These are phyloP conservation scores for Aspergillus sp. DNA, from an alignment of 2,329 filamentous ascomycete genomes.

Conservation along the genomic window DNA sequence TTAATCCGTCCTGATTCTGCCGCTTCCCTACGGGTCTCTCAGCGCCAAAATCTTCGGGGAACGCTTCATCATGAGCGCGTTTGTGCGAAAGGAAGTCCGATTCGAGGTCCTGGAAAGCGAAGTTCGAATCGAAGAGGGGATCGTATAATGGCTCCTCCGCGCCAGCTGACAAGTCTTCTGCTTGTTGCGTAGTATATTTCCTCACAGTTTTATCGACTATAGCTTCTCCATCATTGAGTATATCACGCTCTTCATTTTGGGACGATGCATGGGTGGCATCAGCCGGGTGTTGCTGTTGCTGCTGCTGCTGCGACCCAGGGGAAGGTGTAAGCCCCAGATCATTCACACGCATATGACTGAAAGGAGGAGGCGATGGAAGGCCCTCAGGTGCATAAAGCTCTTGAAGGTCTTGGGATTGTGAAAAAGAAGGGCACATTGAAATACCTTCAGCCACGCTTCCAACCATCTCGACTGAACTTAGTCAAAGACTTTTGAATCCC, in stretches of 20 bases:
- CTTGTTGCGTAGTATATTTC: not conserved
- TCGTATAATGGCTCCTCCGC: constrained; percentile 9
- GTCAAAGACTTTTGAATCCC: not conserved
- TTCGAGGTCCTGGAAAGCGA: constrained; percentile 13
- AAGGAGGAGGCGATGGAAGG: constrained; percentile 12
- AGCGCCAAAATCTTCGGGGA: constrained; percentile 9
- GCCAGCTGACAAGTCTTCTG: not conserved
- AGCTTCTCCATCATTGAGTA: not conserved
- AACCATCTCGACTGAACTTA: constrained; percentile 12
- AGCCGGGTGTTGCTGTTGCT: constrained; percentile 1
- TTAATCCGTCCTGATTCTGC: constrained; percentile 6
- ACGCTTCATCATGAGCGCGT: constrained; percentile 17
- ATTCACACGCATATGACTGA: constrained; percentile 21
- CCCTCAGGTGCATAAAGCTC: constrained; percentile 14
- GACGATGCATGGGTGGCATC: constrained; percentile 4
- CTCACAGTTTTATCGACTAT: not conserved
- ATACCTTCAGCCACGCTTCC: constrained; percentile 31
- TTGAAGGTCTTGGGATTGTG: constrained; percentile 9
- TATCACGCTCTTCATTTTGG: constrained; percentile 7
- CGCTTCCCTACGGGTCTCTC: constrained; percentile 14
- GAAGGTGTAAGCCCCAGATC: constrained; percentile 40
- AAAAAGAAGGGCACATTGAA: constrained; percentile 28
- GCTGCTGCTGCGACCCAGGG: constrained; percentile 30
- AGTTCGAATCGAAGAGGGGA: constrained; percentile 14
- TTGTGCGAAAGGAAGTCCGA: constrained; percentile 14